These are phyloP conservation scores for Globisporangium megalacanthum DNA, from an alignment of 352 stramenopile species.

Conservation along the genomic window DNA sequence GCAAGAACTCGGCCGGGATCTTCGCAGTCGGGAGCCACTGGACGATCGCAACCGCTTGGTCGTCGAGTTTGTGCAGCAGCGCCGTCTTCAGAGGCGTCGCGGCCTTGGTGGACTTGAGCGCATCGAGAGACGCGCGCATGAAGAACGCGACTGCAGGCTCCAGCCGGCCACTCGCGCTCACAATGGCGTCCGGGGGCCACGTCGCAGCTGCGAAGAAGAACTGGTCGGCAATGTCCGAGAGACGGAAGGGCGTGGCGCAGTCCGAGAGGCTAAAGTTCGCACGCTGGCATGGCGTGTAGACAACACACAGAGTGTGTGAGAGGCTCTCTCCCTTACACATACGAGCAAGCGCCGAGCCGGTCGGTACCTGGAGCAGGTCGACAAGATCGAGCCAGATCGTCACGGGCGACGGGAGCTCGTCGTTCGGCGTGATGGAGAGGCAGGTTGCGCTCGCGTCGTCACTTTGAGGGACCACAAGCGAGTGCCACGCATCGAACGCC, in stretches of 20 bases:
- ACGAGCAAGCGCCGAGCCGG: too few species aligned
- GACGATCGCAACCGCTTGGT: constrained; percentile 37
- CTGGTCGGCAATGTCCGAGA: constrained; percentile 34
- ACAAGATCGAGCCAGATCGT: constrained; percentile 72
- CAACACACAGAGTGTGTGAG: neutral
- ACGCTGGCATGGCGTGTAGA: constrained; percentile 16
- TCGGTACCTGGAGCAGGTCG: constrained; percentile 65
- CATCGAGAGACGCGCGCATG: constrained; percentile 57
- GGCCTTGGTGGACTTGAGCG: constrained; percentile 29
- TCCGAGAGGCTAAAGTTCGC: constrained; percentile 54
- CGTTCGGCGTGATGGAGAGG: constrained; percentile 46
- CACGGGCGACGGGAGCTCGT: constrained; percentile 50
- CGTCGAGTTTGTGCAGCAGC: constrained; percentile 42
- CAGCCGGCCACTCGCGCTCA: constrained; percentile 21
- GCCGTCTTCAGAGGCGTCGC: constrained; percentile 31
- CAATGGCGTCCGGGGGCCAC: constrained; percentile 11
- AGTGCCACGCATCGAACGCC: constrained; percentile 76
- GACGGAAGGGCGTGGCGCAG: constrained; percentile 23
- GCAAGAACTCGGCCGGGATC: constrained; percentile 53
- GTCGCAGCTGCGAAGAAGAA: constrained; percentile 39
- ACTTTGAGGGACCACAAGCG: constrained; percentile 36
- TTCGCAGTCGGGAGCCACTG: constrained; percentile 55
- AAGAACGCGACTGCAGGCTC: constrained; percentile 62
- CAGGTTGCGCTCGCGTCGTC: constrained; percentile 26
- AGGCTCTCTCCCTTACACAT: too few species aligned